Conservation (phyloP, 2,329 filamentous ascomycete genomes). For the Pyrenophora teres region DNA sequence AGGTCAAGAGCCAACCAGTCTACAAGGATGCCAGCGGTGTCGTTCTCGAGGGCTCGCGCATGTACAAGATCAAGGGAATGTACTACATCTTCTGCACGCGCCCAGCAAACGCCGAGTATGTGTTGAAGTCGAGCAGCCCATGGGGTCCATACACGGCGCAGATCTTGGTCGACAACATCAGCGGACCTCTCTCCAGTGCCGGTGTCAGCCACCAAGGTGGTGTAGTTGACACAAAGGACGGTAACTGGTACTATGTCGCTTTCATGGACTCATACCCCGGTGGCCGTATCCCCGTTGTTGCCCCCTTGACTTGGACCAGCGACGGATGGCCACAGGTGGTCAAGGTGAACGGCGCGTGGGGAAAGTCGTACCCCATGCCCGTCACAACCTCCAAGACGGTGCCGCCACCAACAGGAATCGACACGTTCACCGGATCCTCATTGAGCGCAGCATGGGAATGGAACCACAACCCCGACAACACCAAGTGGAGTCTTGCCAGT, state of each 20-base stretch:
- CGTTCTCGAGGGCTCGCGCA: conserved; percentile 58
- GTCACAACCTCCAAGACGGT: conserved; percentile 39
- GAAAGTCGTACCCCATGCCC: conserved; percentile 49
- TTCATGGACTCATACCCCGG: conserved; percentile 62
- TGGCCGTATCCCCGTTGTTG: conserved; percentile 62
- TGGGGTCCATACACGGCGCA: conserved; percentile 60
- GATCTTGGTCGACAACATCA: conserved; percentile 51
- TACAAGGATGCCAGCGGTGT: conserved; percentile 47
- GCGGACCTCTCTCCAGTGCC: conserved; percentile 52
- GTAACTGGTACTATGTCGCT: conserved; percentile 64
- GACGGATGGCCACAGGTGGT: conserved; percentile 59
- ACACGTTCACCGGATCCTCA: conserved; percentile 52
- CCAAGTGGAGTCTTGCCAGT: conserved; percentile 52
- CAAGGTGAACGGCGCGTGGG: conserved; percentile 55
- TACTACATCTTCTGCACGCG: conserved; percentile 62
- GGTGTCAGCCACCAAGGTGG: conserved; percentile 61
- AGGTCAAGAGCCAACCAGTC: conserved; percentile 54
- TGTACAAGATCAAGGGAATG: conserved; percentile 62
- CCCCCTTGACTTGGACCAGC: conserved; percentile 57
- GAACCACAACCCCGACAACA: conserved; percentile 65
- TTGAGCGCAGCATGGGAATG: conserved; percentile 61
- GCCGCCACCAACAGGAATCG: conserved; percentile 47
- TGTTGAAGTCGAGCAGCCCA: conserved; percentile 56
- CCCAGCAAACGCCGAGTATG: conserved; percentile 54
- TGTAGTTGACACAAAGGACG: conserved; percentile 57